These are phyloP conservation scores for Berkeleyomyces basicola DNA, from an alignment of 2,329 filamentous ascomycete genomes.

Conservation along the genomic window DNA sequence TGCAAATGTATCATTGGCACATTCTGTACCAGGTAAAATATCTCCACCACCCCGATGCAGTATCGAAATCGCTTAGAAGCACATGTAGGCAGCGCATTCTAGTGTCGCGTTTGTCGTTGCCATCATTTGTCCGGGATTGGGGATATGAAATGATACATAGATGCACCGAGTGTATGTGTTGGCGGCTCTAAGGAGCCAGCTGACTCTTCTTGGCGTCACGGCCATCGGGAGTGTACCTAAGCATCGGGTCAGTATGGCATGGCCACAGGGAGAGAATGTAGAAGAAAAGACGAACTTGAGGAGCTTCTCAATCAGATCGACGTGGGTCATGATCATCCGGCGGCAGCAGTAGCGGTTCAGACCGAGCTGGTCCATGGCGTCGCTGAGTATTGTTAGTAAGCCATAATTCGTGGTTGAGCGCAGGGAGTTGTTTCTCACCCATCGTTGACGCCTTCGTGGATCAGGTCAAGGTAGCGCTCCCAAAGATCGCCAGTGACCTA, in stretches of 20 bases:
- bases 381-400: constrained; percentile 37
- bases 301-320: constrained; percentile 96
- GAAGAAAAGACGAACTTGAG: constrained; percentile 48
- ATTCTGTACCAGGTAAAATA: background rate
- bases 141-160: background rate
- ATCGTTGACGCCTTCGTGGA: constrained; percentile 60
- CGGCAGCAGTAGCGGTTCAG: constrained; percentile 96
- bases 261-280: background rate
- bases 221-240: constrained; percentile 44
- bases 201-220: constrained; percentile 45
- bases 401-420: background rate
- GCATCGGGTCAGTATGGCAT: constrained; percentile 3
- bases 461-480: constrained; percentile 83
- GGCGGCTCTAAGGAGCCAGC: constrained; percentile 18
- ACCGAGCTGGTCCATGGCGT: constrained; percentile 89
- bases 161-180: background rate
- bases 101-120: background rate
- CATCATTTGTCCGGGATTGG: background rate
- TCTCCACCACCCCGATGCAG: background rate
- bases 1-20: background rate
- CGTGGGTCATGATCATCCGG: constrained; percentile 98
- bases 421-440: constrained; percentile 36
- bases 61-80: background rate
- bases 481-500: constrained; percentile 95
- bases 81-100: background rate